Base-by-base conservation (phyloP, 805 yeast species). In the Yamadazyma paraphyllophila region DNA sequence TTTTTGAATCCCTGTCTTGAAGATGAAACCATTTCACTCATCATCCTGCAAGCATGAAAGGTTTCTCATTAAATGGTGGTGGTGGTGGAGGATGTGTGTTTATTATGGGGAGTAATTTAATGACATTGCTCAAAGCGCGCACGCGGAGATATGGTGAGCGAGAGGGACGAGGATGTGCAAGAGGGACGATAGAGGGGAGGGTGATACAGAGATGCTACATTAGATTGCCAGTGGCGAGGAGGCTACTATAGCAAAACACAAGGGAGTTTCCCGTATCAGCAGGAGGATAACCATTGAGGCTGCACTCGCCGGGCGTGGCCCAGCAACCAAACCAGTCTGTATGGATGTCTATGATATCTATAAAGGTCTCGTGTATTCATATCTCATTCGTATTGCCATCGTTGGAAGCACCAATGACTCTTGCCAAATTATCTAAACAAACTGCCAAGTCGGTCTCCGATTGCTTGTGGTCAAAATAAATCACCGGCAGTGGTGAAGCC, bases 361-460 rank as follows among this genome's bases (percentile, higher is more conserved):
- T 20, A 20, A 33, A 33, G 36, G 36, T 33, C 36, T 33, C 36
- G 36, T 33, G 10, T 33, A 33, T 20, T 20, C 24, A 20, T 20
- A 20, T 20, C 24, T 20, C 24, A 20, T 20, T 20, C 24, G 40
- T 37, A 17, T 37, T 25, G n/a, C 40, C 40, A 20, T 37, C 40
- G 32, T 37, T 37, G 27, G 37, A 17, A 7, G 43, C 36, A 33
- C 40, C 25, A 9, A 41, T 41, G n/a, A 41, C 31, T 14, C 33
- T 36, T 12, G 32, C 36, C 54, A 50, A 44, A 13, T 46, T 51
- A 30, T 41, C 44, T 36, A 51, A 48, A 40, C 52, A 51, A 11
- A 17, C 43, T 13, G 44, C 40, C 15, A 44, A 47, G 26, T 45
- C 37, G 2, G 32, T 29, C 13, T 44, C 40, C 43, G 38, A 43